Evolutionary conservation across 169 alveolate species (phyloP), one percentile per base, ranked within the genome.

Genomic region (Plasmodium inui): DNA sequence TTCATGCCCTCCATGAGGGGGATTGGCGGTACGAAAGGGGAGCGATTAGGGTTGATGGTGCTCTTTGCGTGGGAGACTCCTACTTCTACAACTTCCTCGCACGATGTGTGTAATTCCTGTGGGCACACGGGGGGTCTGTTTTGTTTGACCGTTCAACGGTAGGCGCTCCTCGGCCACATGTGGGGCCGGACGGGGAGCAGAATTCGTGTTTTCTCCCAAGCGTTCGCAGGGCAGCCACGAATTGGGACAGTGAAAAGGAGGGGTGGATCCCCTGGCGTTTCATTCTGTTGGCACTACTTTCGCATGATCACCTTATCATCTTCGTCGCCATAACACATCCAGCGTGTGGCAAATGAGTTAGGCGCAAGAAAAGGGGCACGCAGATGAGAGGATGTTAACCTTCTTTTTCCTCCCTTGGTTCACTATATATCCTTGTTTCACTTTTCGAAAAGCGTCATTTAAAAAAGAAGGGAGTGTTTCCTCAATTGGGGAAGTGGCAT

Each of bases 1-100:
- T 73, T n/a, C 85, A 74, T 32, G 17, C 81, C 61, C 83, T 46
- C 80, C 85, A 74, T 86, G 57, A 32, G 28, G 26, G 26, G 28
- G 26, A 34, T 26, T 46, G 57, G 57, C 0, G 57, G 6, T 1
- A 2, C 44, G 44, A 37, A 1, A 8, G 44, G 44, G 44, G 5
- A 37, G 44, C 6, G 44, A 8, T 8, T 5, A 6, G 10, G 44
- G 44, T 37, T 2, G 44, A 37, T 41, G 53, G 53, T 17, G 53
- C 3, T 41, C 57, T 3, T 19, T 46, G 8, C 57, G 17, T 46
- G 61, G 61, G 7, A 26, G 4, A 50, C 22, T 50, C 3, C 2
- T 17, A 12, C 61, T 4, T 50, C 10, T 50, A 50, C 61, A 50
- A 17, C n/a, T 10, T 44, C 5, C 22, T 12, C 10, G 22, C 61